Evolutionary conservation across 129 eudicot species (phyloP).

Genomic region (Artemisia tridentata): DNA sequence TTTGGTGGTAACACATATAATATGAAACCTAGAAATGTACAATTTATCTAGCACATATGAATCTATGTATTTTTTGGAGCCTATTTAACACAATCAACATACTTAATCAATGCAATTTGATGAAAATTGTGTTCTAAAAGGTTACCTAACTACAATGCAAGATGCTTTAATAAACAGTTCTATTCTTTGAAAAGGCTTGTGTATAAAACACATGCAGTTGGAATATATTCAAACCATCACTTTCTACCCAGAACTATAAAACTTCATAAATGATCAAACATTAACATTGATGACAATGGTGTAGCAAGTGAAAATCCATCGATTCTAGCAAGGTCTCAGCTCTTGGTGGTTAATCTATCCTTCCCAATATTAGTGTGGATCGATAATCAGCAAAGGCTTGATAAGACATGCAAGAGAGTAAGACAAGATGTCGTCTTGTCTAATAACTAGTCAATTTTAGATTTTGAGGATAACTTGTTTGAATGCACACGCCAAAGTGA

Average conservation of each 20-base stretch:
- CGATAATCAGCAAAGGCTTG: neutral
- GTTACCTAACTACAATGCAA: neutral
- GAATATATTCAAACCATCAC: neutral
- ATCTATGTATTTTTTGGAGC: neutral
- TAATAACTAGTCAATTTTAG: neutral
- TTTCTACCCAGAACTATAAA: neutral
- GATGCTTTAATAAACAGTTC: neutral
- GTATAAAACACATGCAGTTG: neutral
- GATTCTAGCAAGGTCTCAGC: neutral
- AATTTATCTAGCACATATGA: neutral
- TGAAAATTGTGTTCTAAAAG: neutral
- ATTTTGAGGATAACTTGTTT: slow-evolving; percentile 6
- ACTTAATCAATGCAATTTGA: neutral
- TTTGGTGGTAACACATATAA: slow-evolving; percentile 1
- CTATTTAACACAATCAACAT: neutral
- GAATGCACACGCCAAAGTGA: neutral
- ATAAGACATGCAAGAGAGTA: neutral
- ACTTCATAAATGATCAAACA: neutral
- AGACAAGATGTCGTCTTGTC: neutral
- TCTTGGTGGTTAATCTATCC: neutral
- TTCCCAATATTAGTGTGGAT: neutral
- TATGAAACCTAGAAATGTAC: neutral
- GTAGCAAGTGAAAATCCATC: neutral
- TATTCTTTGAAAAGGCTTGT: no score
- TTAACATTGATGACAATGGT: neutral